Evolutionary conservation across 441 rosid species (phyloP).

Genomic region (Flueggea neowawraea): DNA sequence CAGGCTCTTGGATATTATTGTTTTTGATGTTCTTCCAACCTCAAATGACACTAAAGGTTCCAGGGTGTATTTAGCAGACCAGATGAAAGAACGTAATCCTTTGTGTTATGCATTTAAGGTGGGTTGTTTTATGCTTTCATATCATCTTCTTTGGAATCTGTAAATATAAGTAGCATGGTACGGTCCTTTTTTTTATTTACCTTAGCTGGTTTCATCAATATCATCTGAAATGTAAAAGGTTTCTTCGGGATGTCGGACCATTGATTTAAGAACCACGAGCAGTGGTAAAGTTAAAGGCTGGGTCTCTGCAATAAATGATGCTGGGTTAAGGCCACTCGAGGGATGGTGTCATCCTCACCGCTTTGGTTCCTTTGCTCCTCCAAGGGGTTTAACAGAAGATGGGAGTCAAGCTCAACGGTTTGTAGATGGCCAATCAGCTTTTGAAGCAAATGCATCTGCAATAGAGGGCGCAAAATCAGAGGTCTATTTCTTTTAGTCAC

Average conservation of each 20-base stretch:
- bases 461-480: slow-evolving; percentile 95
- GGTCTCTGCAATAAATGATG: slow-evolving; percentile 94
- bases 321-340: slow-evolving; percentile 88
- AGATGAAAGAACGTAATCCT: slow-evolving; percentile 88
- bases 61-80: slow-evolving; percentile 64
- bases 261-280: slow-evolving; percentile 70
- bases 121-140: slow-evolving; percentile 7
- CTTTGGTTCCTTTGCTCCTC: slow-evolving; percentile 96
- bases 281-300: slow-evolving; percentile 85
- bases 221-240: slow-evolving; percentile 62
- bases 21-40: slow-evolving; percentile 83
- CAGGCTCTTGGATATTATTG: slow-evolving; percentile 81
- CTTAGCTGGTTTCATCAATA: slow-evolving; percentile 17
- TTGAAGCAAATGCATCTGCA: slow-evolving; percentile 85
- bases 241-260: slow-evolving; percentile 80
- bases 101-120: slow-evolving; percentile 88
- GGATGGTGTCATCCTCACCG: slow-evolving; percentile 99
- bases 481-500: slow-evolving; percentile 42
- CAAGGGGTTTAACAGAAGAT: slow-evolving; percentile 90
- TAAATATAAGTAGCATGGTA: too few species aligned
- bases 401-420: slow-evolving; percentile 99
- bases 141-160: too few species aligned
- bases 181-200: background rate
- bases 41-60: slow-evolving; percentile 61
- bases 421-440: slow-evolving; percentile 90